Base-by-base conservation (phyloP, 305 asterid species). In the Vinca major region DNA sequence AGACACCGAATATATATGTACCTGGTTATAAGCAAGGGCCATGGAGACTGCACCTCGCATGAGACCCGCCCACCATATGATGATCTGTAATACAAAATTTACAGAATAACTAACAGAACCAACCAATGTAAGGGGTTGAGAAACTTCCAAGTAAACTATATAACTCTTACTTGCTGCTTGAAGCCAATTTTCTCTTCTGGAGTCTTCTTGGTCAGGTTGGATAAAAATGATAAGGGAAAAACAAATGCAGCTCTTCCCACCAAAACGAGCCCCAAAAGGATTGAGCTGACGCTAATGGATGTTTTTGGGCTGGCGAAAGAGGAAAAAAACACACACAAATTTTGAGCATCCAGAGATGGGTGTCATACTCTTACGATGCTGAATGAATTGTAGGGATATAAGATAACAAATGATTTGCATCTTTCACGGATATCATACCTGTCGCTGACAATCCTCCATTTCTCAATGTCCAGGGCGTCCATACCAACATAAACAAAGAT, bases 1-100 rank as follows among this genome's bases (percentile, higher is more conserved):
- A 45, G 3, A 55, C 37, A 47, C 9, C 7, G 33, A 50, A 14
- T 19, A 12, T 20, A 2, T 3, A 40, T 14, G 26, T 71, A 91
- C 98, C 95, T 91, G 91, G 72, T 89, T 91, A 84, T 91, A 91
- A 77, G 98, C 95, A 74, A 91, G 98, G 61, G 98, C 98, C 92
- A 91, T 80, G 56, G 98, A 91, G 77, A 91, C 96, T 40, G 98
- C 94, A 67, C 98, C 98, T 53, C 96, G 84, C 98, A 91, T 89
- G 66, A 91, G 96, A 76, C 98, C 98, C 55, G 98, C 92, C 98
- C 98, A 91, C 98, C 98, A 91, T 71, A 91, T 84, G 6, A 80
- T 84, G 64, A 91, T 58, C 96, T 91, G 83, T 74, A 78, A 78
- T 65, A 43, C 57, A 67, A 53, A 67, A 40, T 45, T 43, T 58